Evolutionary conservation across 179 eudicot genomes (phyloP), one percentile per base, ranked within the genome.

Genomic region (Heliamphora pulchella): DNA sequence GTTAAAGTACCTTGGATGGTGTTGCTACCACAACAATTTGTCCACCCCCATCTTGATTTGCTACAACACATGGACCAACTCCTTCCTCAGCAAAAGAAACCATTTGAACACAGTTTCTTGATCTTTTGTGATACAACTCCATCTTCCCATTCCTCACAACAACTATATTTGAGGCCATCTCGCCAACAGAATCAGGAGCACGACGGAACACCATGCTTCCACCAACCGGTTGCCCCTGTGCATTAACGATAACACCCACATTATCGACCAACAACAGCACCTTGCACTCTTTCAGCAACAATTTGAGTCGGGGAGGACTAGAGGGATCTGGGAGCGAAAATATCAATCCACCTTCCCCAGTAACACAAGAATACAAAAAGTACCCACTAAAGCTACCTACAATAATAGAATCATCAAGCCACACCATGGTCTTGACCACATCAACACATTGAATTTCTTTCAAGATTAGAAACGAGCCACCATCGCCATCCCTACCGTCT

Each of bases 141-240:
- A 94, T 81, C 78, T 85, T 87, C 59, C 91, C 94, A 85, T 81
- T 85, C 82, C 82, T 83, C 44, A 81, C 86, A 79, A 81, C 91
- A 76, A 87, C 91, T 75, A 96, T 87, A 83, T 88, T 87, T 43
- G 83, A 82, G 73, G 87, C 89, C 31, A 96, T 78, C 84, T 92
- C 99, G n/a, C 90, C 91, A 50, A 96, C 69, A 31, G 92, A 87
- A 81, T 89, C 90, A 5, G 98, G 97, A 83, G 89, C 85, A 71
- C 84, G 87, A 84, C 82, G 80, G 79, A 96, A 94, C 22, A 96
- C 92, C 93, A 96, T 87, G 82, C 94, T 96, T 4, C 99, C 98
- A 76, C 98, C 93, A 66, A 91, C 94, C n/a, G 99, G 99, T 79
- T 91, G 97, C 43, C 99, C 99, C 43, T 82, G 84, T 66, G 86